Conservation (phyloP, 1,284 basidiomycete species). For the Apiotrichum porosum region DNA sequence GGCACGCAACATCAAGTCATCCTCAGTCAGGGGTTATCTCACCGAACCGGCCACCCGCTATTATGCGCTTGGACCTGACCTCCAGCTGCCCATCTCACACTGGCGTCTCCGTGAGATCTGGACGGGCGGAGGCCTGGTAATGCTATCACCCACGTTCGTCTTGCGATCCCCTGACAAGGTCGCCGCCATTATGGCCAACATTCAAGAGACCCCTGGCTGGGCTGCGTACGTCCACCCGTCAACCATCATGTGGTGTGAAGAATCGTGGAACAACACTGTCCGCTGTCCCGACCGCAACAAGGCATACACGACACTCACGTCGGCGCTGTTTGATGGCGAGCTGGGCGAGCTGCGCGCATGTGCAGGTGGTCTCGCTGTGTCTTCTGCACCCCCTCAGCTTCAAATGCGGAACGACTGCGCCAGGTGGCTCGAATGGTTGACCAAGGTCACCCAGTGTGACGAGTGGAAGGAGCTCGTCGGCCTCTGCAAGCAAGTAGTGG, state of each 20-base stretch:
- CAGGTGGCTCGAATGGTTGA: constrained; percentile 29
- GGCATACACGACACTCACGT: constrained; percentile 20
- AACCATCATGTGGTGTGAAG: constrained; percentile 25
- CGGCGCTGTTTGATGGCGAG: constrained; percentile 24
- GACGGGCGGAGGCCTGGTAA: constrained; percentile 31
- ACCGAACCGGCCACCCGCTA: constrained; percentile 11
- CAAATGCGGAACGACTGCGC: constrained; percentile 14
- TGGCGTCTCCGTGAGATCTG: constrained; percentile 23
- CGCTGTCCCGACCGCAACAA: constrained; percentile 25
- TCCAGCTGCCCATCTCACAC: constrained; percentile 13
- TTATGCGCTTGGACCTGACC: constrained; percentile 19
- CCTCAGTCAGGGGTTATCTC: constrained; percentile 3
- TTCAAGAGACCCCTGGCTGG: constrained; percentile 24
- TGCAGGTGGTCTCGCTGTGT: constrained; percentile 20
- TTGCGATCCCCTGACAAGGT: constrained; percentile 24
- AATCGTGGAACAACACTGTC: constrained; percentile 15
- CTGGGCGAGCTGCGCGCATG: constrained; percentile 19
- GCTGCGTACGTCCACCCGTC: constrained; percentile 33
- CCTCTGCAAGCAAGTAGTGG: constrained; percentile 17
- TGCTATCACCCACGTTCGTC: constrained; percentile 35
- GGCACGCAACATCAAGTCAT: constrained; percentile 1
- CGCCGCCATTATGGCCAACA: constrained; percentile 22
- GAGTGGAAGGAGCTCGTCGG: constrained; percentile 20
- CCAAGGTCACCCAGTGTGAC: constrained; percentile 4
- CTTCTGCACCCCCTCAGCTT: constrained; percentile 23